Evolutionary conservation across 1,284 basidiomycete species (phyloP), one percentile per base, ranked within the genome.

Genomic region (Ustilago loliicola): DNA sequence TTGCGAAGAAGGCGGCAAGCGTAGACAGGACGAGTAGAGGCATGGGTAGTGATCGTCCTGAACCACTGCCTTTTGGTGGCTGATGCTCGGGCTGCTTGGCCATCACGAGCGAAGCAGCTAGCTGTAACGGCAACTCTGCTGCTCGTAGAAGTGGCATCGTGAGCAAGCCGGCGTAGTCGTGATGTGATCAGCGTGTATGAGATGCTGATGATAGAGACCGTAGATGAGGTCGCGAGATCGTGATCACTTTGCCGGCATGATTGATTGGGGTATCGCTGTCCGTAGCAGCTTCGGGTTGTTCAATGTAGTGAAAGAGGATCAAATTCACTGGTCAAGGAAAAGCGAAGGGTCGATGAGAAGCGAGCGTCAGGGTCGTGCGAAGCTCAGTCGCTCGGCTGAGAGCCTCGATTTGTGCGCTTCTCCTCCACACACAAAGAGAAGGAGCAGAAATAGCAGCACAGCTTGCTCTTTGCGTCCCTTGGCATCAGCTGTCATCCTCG

Each of bases 21-120:
- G 91, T 92, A 23, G 91, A 87, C 15, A 89, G 79, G 40, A 83
- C 45, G 21, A 94, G 89, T n/a, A 94, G 89, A 3, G 89, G 82
- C 3, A 87, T 75, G 19, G 88, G 87, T 9, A 90, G 85, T 15
- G 88, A 85, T 23, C 88, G 88, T 34, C 90, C 90, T 2, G 89
- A 88, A 36, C 89, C 89, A 54, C 63, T 60, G 3, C 80, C 80
- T 29, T 77, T 59, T 5, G 77, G 77, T 4, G 52, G n/a, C 5
- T 66, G n/a, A 29, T 40, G 61, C 38, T 60, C 48, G 9, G 66
- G 63, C 19, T 61, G 25, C 19, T 70, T 66, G 38, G 52, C 38
- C 2, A 66, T 30, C 51, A 57, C 17, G 40, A 65, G 45, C 21
- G 53, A 30, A 0, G 29, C 17, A 27, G 66, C 62, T 25, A 65